Evolutionary conservation across 108 stramenopile species (phyloP), one percentile per base, ranked within the genome.

Genomic region (Parietichytrium sp.): DNA sequence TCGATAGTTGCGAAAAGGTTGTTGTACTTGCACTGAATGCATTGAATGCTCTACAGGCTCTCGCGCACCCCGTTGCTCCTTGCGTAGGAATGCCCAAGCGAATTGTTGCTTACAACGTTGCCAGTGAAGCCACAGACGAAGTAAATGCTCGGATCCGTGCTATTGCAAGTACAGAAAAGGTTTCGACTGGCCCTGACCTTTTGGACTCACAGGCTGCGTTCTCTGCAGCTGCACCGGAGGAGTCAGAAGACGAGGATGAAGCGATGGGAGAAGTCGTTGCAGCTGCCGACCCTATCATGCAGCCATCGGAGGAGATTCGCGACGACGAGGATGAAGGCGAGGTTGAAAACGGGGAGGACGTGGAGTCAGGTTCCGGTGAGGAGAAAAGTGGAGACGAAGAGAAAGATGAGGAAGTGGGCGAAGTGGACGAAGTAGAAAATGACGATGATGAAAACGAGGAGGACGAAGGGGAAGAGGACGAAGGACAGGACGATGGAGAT

Each of bases 381-480:
- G 49, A 50, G n/a, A n/a, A 16, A 50, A n/a, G n/a, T 18, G 49
- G n/a, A n/a, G 18, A 50, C 16, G 49, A 50, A 50, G 0, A 50
- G n/a, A n/a, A 50, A 50, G 18, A 50, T 18, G 49, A 50, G n/a
- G 0, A 50, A 50, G 49, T 18, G n/a, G 18, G n/a, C 16, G 49
- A 50, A n/a, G 49, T 18, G 49, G 49, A 50, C 49, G 49, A 50
- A n/a, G 49, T 18, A 48, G 55, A 10, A 0, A 42, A 47, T 10
- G 61, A 72, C 29, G 20, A 72, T 10, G 61, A 72, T 6, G 61
- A 72, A 72, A 23, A 72, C 36, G 20, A 72, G 33, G 61, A 72
- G 6, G 20, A 27, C 2, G 4, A 72, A 10, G 33, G 45, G 61
- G 1, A 33, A 33, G 6, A 25, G 33, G 3, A 16, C 38, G 27